Percentiles rank a stretch among this genome's conserved stretches.
Evolutionary conservation across 2,329 filamentous ascomycete genomes (phyloP).

Genomic region (Bipolaris oryzae): DNA sequence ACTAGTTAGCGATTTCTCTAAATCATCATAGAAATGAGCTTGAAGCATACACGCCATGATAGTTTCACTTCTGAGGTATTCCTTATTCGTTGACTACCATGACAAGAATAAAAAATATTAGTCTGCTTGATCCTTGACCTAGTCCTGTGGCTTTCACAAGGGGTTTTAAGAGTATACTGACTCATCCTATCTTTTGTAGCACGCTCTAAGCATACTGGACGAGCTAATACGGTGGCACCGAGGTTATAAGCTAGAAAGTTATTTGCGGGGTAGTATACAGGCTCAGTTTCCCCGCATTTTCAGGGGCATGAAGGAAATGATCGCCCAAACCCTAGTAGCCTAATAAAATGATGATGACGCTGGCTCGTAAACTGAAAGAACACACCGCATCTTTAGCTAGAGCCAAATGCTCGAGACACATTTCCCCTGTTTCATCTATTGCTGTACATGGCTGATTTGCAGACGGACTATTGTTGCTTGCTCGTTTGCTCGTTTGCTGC

Average conservation of each 20-base stretch:
- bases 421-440: slow-evolving; percentile 15
- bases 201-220: not conserved
- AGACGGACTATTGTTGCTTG: slow-evolving; percentile 6
- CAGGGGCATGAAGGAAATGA: not conserved
- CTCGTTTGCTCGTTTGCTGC: not conserved
- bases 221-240: not conserved
- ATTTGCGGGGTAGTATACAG: not conserved
- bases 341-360: not conserved
- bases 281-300: slow-evolving; percentile 5
- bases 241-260: slow-evolving; percentile 3
- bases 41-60: slow-evolving; percentile 20
- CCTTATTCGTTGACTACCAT: not conserved
- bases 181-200: not conserved
- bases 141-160: not conserved
- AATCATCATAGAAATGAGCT: not conserved
- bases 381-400: not conserved
- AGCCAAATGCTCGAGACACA: not conserved
- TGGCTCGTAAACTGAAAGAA: not conserved
- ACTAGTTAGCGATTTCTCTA: not conserved
- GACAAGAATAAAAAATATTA: not conserved
- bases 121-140: not conserved
- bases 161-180: not conserved
- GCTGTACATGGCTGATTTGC: slow-evolving; percentile 9
- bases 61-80: not conserved
- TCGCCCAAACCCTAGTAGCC: not conserved